Percentiles rank a stretch among this genome's conserved stretches.
These are phyloP conservation scores for Polyporus arcularius DNA, from an alignment of 768 basidiomycete species.

Conservation along the genomic window DNA sequence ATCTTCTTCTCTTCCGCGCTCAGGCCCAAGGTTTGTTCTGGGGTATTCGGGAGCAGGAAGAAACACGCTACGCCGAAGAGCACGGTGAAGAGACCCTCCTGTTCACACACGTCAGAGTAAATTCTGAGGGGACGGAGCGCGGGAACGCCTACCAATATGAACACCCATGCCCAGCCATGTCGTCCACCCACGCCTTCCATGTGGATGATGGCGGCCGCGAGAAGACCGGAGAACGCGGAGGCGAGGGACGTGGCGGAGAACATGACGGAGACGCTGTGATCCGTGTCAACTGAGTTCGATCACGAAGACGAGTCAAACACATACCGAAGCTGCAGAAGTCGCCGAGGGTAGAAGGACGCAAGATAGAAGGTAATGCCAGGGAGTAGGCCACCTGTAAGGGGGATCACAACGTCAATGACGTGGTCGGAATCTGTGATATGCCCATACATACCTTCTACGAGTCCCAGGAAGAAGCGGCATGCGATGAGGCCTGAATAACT, in stretches of 20 bases:
- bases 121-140: background rate
- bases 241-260: constrained; percentile 49
- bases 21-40: constrained; percentile 1
- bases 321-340: constrained; percentile 32
- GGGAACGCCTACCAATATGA: constrained; percentile 47
- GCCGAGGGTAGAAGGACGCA: constrained; percentile 30
- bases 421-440: constrained; percentile 17
- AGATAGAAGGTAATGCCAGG: constrained; percentile 33
- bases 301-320: background rate
- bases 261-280: constrained; percentile 36
- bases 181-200: constrained; percentile 55
- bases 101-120: background rate
- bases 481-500: constrained; percentile 54
- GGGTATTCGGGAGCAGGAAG: constrained; percentile 43
- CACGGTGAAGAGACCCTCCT: constrained; percentile 66
- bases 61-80: constrained; percentile 54
- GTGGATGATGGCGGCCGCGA: constrained; percentile 60
- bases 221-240: constrained; percentile 63
- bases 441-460: constrained; percentile 52
- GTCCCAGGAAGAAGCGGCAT: constrained; percentile 51
- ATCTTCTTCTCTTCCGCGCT: constrained; percentile 1
- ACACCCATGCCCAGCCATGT: constrained; percentile 70
- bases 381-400: constrained; percentile 43
- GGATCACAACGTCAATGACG: background rate
- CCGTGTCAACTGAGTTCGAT: constrained; percentile 33